Conservation (phyloP, 2,329 filamentous ascomycete genomes). For the Trichoderma gracile region DNA sequence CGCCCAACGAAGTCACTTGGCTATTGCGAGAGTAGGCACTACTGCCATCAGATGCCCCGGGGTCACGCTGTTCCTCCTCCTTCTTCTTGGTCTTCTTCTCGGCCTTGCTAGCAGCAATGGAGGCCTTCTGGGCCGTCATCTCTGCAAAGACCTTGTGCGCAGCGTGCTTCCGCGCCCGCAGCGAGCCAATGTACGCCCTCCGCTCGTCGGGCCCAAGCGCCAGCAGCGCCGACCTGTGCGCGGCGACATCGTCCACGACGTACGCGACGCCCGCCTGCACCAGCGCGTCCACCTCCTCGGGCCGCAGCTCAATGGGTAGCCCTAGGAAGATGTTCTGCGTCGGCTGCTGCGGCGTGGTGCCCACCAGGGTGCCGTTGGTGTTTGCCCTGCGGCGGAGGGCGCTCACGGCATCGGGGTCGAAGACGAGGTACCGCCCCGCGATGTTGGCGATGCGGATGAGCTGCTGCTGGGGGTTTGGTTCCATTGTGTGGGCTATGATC, state of each 20-base stretch:
- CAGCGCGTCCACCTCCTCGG: slow-evolving; percentile 82
- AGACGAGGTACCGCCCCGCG: slow-evolving; percentile 80
- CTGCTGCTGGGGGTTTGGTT: slow-evolving; percentile 6
- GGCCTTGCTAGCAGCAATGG: slow-evolving; percentile 31
- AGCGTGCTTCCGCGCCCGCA: slow-evolving; percentile 45
- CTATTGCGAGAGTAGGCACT: background rate
- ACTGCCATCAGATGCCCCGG: background rate
- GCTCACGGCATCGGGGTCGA: slow-evolving; percentile 79
- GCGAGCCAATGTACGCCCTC: slow-evolving; percentile 63
- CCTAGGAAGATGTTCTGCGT: slow-evolving; percentile 95
- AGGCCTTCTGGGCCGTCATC: slow-evolving; percentile 41
- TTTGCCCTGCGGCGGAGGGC: slow-evolving; percentile 76
- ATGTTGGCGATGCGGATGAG: slow-evolving; percentile 80
- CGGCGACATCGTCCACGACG: slow-evolving; percentile 74
- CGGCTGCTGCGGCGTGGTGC: slow-evolving; percentile 85
- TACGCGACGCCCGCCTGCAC: slow-evolving; percentile 75
- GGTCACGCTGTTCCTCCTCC: too few relatives aligned
- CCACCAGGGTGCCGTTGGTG: slow-evolving; percentile 82
- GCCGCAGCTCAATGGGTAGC: slow-evolving; percentile 83
- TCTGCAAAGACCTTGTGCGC: slow-evolving; percentile 46
- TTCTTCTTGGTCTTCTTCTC: background rate
- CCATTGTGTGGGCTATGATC: slow-evolving; percentile 31
- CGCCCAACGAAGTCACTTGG: slow-evolving; percentile 32
- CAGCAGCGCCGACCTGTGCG: slow-evolving; percentile 66
- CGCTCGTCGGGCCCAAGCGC: slow-evolving; percentile 58